Evolutionary conservation across 257 asterid species (phyloP), one percentile per base, ranked within the genome.

Genomic region (Solanum pimpinellifolium): DNA sequence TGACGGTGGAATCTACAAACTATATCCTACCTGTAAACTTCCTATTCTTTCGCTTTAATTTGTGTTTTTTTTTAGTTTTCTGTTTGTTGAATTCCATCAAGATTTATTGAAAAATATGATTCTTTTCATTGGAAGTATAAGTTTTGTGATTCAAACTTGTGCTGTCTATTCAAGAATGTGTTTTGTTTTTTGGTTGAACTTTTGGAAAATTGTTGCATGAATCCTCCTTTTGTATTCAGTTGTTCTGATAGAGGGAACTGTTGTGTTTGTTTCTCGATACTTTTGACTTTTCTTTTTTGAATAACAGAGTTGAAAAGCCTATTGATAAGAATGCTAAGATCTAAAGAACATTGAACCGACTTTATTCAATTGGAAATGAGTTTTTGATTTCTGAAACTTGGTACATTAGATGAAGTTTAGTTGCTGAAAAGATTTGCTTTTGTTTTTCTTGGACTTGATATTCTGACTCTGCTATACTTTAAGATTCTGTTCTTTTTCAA

Each of bases 21-120:
- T 85, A 10, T 88, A 86, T 49, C 91, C 90, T 35, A 91, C 86
- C 88, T 92, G 98, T 94, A 86, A 89, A 92, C 87, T 20, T n/a
- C 39, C 47, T 74, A 15, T 89, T 77, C 25, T 90, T 77, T 70
- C 31, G 29, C 46, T 66, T 6, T 46, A 6, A 33, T 18, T 10
- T 21, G 27, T 35, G 2, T 27, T 23, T 82, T 60, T 27, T 27
- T 27, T 31, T 23, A 11, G 16, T 56, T 52, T 47, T 23, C 41
- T 74, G 52, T 56, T 85, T 39, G 78, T 44, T 35, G 62, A 37
- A 25, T 78, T 35, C 12, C 65, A 15, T 46, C 42, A 16, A 46
- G 84, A 78, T 46, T 2, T 18, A 27, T 15, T 46, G 85, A 16
- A 29, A 47, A 9, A 29, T 33, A 16, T 44, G 62, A 7, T 77